These are phyloP conservation scores for Wickerhamomyces chambardii DNA, from an alignment of 805 yeast species.

Conservation along the genomic window DNA sequence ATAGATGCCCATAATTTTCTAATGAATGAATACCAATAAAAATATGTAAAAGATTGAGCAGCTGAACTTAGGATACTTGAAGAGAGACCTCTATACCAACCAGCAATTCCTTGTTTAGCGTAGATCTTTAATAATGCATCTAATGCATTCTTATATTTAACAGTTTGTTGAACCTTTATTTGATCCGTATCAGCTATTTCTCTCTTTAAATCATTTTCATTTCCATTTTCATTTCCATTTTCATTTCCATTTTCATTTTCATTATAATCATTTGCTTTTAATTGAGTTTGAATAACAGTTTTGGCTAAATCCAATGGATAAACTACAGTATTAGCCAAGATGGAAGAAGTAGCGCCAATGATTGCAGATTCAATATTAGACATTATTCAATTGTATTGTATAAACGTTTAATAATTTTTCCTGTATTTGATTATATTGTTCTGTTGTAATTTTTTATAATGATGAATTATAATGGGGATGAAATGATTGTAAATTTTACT, in stretches of 20 bases:
- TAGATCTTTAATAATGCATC: constrained; percentile 59
- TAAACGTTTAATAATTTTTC: no score
- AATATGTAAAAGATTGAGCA: constrained; percentile 73
- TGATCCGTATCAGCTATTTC: no score
- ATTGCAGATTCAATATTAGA: constrained; percentile 62
- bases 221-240: constrained; percentile 11
- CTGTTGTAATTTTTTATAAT: no score
- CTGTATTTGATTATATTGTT: no score
- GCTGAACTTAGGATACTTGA: constrained; percentile 66
- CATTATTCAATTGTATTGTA: no score
- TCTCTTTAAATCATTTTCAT: no score
- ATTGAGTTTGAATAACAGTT: constrained; percentile 69
- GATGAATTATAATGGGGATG: no score
- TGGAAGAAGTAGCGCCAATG: constrained; percentile 78
- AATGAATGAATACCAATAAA: constrained; percentile 79
- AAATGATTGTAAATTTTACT: no score
- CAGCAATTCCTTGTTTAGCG: constrained; percentile 47
- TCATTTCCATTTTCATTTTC: constrained; percentile 2
- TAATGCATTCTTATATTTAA: constrained; percentile 47
- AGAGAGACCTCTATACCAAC: constrained; percentile 65
- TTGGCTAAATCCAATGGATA: constrained; percentile 78
- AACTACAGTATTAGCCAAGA: constrained; percentile 67
- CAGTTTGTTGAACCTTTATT: no score
- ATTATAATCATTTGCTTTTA: constrained; percentile 10
- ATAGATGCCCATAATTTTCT: constrained; percentile 41